Base-by-base conservation (phyloP, 129 eudicot species). In the Ambrosia artemisiifolia region DNA sequence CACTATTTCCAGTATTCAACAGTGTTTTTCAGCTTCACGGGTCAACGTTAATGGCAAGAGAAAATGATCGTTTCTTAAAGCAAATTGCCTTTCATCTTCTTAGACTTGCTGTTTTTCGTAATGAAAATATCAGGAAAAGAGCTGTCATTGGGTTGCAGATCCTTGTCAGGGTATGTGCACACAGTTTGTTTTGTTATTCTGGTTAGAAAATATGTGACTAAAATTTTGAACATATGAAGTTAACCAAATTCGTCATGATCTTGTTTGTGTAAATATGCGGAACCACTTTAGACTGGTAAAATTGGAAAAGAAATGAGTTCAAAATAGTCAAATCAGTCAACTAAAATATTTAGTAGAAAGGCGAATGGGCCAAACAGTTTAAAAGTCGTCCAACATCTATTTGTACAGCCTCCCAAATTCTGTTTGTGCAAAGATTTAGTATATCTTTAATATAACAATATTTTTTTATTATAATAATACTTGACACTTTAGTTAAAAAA, bases 11-110 rank as follows among this genome's bases (percentile, higher is more conserved):
- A 17, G 99, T 90, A 35, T 90, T 90, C 79, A 88, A 83, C 83
- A 80, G 74, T 68, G 85, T 95, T 50, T 95, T 95, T 64, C 87
- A 84, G 78, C 97, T 86, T 78, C 99, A 95, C 69, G 99, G 97
- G 59, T 94, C 97, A 73, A 90, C 94, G 61, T 62, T 95, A 53
- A 90, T 95, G 97, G 92, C 99, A 48, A 85, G 99, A 76, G 99
- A 95, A 80, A 95, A 95, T 72, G 99, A 95, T 67, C 97, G 97
- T 33, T 95, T 95, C 79, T 81, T 95, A 43, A 95, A 95, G 82
- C 99, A 95, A 83, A 86, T 95, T 78, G 91, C 99, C 50, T 95
- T 95, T 79, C 97, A 95, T 79, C 97, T 95, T 73, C 91, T 95
- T 17, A 89, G 99, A 14, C 97, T 95, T 56, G 99, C 94, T 54